Evolutionary conservation across 2,329 filamentous ascomycete genomes (phyloP), one percentile per base, ranked within the genome.

Genomic region (Epichloe amarillans): DNA sequence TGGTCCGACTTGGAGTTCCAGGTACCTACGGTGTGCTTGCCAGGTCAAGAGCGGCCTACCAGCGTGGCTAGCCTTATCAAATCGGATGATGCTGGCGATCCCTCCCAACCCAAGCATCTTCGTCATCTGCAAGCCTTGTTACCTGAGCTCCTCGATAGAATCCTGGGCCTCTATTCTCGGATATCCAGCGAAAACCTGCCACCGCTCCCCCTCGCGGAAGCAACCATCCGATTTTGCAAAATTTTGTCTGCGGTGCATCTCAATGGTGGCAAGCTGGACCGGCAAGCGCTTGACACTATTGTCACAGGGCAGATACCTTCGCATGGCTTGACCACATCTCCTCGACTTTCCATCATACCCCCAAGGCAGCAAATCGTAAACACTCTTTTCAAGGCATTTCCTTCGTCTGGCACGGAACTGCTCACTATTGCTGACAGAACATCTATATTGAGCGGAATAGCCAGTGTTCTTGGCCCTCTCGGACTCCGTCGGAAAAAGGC

Each of bases 401-500:
- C 86, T 10, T 77, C 79, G 4, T 77, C 78, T 4, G 73, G 79
- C 6, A 76, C 82, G 0, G 84, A 86, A 56, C 63, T 79, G 30
- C 70, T 95, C 49, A 84, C 83, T 3, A 79, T 84, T 4, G 80
- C 82, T 10, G 90, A 95, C 65, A 77, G 86, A 21, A 81, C 87
- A 11, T 80, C 85, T 10, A 83, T 96, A 37, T 72, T 96, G 15
- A 84, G 88, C 57, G 91, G 89, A 12, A 88, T 97, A 56, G 84
- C 88, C 7, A 82, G 86, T n/a, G 81, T 94, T n/a, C 72, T 96
- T 10, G 85, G 88, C 0, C 74, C 80, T 5, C 68, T 98, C 7
- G 88, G 87, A 1, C 79, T 91, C 53, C 81, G 89, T 53, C 79
- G 93, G 52, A 97, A 96, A 69, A 95, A 94, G 66, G 89, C 87